Evolutionary conservation across 1,139 yeast species (phyloP).

Genomic region (Sugiyamaella castrensis): DNA sequence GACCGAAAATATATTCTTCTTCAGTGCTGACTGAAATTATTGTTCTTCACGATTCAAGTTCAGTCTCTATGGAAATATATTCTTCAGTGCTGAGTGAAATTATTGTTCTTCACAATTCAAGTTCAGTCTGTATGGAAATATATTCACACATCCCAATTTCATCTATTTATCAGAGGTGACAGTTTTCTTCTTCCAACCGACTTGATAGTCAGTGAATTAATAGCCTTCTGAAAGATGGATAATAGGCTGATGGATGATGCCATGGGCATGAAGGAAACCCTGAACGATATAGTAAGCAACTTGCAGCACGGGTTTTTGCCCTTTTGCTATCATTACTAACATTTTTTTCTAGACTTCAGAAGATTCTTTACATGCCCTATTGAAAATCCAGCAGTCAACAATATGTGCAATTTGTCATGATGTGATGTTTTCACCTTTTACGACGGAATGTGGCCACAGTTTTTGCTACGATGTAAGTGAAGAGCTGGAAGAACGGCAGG

Average conservation of each 20-base stretch:
- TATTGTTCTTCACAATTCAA: too few relatives aligned
- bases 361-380: slow-evolving; percentile 17
- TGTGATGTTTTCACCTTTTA: slow-evolving; percentile 34
- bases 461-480: slow-evolving; percentile 33
- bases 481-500: too few relatives aligned
- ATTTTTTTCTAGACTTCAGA: slow-evolving; percentile 2
- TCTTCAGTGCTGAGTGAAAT: too few relatives aligned
- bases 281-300: slow-evolving; percentile 15
- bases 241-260: slow-evolving; percentile 16
- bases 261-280: slow-evolving; percentile 17
- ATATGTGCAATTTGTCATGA: slow-evolving; percentile 38
- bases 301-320: neutral
- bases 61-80: too few relatives aligned
- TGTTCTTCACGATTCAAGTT: neutral
- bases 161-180: too few relatives aligned
- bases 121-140: too few relatives aligned
- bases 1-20: too few relatives aligned
- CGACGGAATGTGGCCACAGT: slow-evolving; percentile 38
- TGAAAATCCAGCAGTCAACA: slow-evolving; percentile 26
- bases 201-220: neutral
- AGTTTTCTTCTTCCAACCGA: neutral
- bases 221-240: slow-evolving; percentile 5
- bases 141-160: too few relatives aligned
- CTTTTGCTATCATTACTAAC: neutral
- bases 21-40: too few relatives aligned